Base-by-base conservation (phyloP, 768 basidiomycete species). In the Lepiota venenata region DNA sequence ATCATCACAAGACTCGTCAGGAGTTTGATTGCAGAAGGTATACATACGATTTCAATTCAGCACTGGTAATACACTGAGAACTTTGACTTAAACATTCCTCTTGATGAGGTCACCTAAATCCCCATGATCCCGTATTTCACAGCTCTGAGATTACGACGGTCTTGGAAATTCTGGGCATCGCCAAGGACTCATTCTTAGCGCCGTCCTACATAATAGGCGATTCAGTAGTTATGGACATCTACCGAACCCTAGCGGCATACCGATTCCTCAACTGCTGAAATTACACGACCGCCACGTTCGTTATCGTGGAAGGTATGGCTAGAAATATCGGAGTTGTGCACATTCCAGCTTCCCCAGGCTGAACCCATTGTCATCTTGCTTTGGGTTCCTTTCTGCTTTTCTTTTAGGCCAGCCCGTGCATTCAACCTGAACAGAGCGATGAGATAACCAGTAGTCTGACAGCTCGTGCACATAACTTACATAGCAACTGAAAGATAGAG, bases 401-500 rank as follows among this genome's bases (percentile, higher is more conserved):
- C 56, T 10, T 56, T 47, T 11, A 57, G 47, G 12, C 49, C 32
- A 2, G 47, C 38, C 16, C 59, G 51, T n/a, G 52, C 59, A 27
- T 60, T 60, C 25, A 60, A 32, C 58, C 55, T 59, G 22, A 15
- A 21, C 15, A 42, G n/a, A 20, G 18, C 11, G 16, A 39, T 38
- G 29, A 35, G n/a, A n/a, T 42, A 21, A 20, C 5, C 5, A 12
- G 29, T 15, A 12, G 10, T 22, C 29, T 15, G 35, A 15, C 8
- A n/a, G 47, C 16, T 36, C 47, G 10, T 32, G n/a, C 1, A 9
- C 12, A 8, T 16, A 15, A 47, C 66, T 63, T 52, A 71, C 69
- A 71, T 71, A 18, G 69, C 70, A 53, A 70, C 70, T 71, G 47
- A 10, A 56, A 35, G n/a, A 44, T 20, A 21, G n/a, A 22, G 22